Evolutionary conservation across 225 moss, liverwort and hornwort genomes (phyloP), one percentile per base, ranked within the genome.

Genomic region (Straminergon stramineum): DNA sequence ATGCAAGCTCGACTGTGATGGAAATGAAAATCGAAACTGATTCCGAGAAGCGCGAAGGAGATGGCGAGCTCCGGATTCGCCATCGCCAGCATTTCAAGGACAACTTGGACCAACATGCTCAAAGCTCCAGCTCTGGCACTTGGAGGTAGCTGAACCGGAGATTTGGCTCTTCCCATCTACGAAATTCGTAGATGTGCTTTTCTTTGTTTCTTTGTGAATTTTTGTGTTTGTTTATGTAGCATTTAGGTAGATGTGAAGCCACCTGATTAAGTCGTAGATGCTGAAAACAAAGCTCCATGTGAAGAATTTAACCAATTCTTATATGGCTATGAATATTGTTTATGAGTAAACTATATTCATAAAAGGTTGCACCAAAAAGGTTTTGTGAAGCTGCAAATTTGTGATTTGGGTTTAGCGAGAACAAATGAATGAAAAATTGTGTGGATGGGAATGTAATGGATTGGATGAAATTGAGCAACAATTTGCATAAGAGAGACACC

Each of bases 391-490:
- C 48, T 48, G 48, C 48, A 48, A 48, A 48, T 48, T 26, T 7
- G 15, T 12, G 22, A 77, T 22, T 77, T 77, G 15, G 37, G 15
- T 24, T 23, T 37, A 55, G 23, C 2, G 37, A 37, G 9, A 78
- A 37, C 15, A 37, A 56, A 26, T 26, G n/a, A 79, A 79, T n/a
- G 10, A 79, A 5, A n/a, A 26, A 23, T 56, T 34, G 17, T 16
- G 2, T 37, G 10, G 16, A 24, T 56, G 37, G 15, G 1, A 56
- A 56, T 0, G 1, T 8, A 35, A 37, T 0, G 3, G 1, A 79
- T 24, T 0, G 1, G 1, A 37, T 15, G 10, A 78, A 78, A 79
- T n/a, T 0, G 0, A 2, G 1, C 0, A 0, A 37, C 2, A 10
- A 4, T 16, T 37, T 24, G 37, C 56, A 22, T 37, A 74, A 45